Evolutionary conservation across 495 filamentous ascomycete genomes (phyloP), one percentile per base, ranked within the genome.

Genomic region (Penicillium flavigenum): DNA sequence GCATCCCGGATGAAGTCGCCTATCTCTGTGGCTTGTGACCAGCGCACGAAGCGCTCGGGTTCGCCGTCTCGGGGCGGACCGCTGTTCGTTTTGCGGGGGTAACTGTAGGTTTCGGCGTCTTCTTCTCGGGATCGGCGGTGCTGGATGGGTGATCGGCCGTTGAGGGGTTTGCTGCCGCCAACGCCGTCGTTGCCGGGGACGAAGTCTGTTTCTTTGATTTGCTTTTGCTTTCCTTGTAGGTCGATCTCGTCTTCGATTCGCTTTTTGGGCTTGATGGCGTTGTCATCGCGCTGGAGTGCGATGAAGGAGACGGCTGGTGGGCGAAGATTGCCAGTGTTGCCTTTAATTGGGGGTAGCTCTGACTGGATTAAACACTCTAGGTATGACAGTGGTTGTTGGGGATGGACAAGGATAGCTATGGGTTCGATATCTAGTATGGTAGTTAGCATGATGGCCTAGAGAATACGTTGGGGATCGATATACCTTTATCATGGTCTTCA

Each of bases 1-100:
- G 93, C 92, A 63, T 96, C 93, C 5, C 91, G 89, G 58, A 98
- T 91, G 71, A 98, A 98, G 73, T 97, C 92, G 10, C 92, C 93
- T 27, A 98, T 86, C 63, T 97, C 93, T 10, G 92, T 96, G 16
- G 85, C 86, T 39, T 84, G 82, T 19, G 88, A 91, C 93, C 93
- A 98, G n/a, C 91, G 88, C 1, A 96, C 90, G 74, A 92, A 92
- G 22, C 63, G 69, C 20, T 71, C 60, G 4, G 69, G 67, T n/a
- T 59, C 45, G 3, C 58, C 60, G 5, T 59, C 45, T 27, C 60
- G 46, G 1, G 61, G 46, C 2, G 59, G 51, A 4, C 9, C 7
- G 24, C 63, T 62, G 48, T 56, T 65, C 43, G 59, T 57, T 16
- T 62, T 70, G 11, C 70, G 70, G n/a, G 67, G 73, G 47, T 65